Percentiles rank a stretch among this genome's conserved stretches.
Evolutionary conservation across 805 yeast species (phyloP).

Genomic region (Candida ulmi): DNA sequence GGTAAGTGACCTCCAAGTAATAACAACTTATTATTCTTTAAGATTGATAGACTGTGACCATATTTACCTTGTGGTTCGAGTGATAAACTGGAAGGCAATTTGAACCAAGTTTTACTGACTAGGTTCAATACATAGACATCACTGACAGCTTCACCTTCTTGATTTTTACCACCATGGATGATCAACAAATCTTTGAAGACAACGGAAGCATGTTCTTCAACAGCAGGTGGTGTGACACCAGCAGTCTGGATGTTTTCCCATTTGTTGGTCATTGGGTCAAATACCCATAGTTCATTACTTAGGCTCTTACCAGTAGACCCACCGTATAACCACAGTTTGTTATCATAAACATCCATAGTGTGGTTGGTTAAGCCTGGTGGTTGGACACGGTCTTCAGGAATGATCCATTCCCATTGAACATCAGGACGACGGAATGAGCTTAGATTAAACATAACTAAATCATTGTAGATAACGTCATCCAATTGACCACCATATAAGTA

Average conservation of each 20-base stretch:
- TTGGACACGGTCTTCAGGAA: conserved; percentile 41
- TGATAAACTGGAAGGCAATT: conserved; percentile 42
- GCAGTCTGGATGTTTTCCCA: conserved; percentile 71
- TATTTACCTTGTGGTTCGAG: conserved; percentile 75
- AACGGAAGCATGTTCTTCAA: conserved; percentile 88
- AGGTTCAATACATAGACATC: conserved; percentile 74
- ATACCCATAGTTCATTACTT: conserved; percentile 74
- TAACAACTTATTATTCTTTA: conserved; percentile 60
- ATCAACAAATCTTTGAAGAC: conserved; percentile 73
- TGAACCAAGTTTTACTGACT: conserved; percentile 66
- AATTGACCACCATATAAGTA: conserved; percentile 95
- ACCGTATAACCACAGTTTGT: conserved; percentile 82
- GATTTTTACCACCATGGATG: conserved; percentile 85
- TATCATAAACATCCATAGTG: conserved; percentile 75
- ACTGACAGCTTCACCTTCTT: conserved; percentile 61
- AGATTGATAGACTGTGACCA: conserved; percentile 82
- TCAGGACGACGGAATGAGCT: conserved; percentile 78
- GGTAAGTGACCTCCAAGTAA: conserved; percentile 91
- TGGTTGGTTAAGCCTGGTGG: conserved; percentile 92
- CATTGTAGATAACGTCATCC: conserved; percentile 76
- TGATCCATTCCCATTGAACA: conserved; percentile 77
- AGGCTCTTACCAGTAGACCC: conserved; percentile 77
- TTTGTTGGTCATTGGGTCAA: conserved; percentile 57
- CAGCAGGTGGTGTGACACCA: conserved; percentile 72
- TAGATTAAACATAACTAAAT: conserved; percentile 79